Percentiles rank a stretch among this genome's conserved stretches.
These are phyloP conservation scores for Aureobasidium vineae DNA, from an alignment of 2,329 filamentous ascomycete genomes.

Conservation along the genomic window DNA sequence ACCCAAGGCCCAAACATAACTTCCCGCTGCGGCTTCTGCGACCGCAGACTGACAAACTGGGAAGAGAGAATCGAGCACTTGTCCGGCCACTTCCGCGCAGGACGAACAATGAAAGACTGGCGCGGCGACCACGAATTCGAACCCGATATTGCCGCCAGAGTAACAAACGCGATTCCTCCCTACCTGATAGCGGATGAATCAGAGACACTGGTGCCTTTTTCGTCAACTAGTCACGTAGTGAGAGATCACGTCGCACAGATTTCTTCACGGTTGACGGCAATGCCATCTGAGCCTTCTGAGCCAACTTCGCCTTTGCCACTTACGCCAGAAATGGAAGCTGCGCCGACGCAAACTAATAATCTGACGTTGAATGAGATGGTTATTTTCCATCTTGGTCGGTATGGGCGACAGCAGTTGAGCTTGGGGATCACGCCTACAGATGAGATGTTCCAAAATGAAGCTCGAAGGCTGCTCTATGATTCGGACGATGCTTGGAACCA, in stretches of 20 bases:
- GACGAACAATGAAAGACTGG: slow-evolving; percentile 55
- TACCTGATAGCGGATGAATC: slow-evolving; percentile 52
- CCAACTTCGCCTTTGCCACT: slow-evolving; percentile 16
- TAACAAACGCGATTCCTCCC: slow-evolving; percentile 53
- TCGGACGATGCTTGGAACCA: slow-evolving; percentile 52
- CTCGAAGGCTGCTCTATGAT: slow-evolving; percentile 49
- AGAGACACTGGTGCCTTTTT: slow-evolving; percentile 49
- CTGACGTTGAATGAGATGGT: slow-evolving; percentile 49
- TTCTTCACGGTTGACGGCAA: slow-evolving; percentile 4
- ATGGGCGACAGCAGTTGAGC: slow-evolving; percentile 43
- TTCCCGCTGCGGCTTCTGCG: slow-evolving; percentile 56
- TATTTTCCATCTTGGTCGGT: slow-evolving; percentile 48
- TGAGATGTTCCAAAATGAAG: slow-evolving; percentile 50
- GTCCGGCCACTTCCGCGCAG: slow-evolving; percentile 55
- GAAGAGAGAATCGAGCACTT: slow-evolving; percentile 54
- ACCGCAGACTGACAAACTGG: slow-evolving; percentile 50
- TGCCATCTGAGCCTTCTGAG: slow-evolving; percentile 6
- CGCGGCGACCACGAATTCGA: slow-evolving; percentile 55
- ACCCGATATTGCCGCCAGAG: slow-evolving; percentile 46
- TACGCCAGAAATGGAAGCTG: slow-evolving; percentile 10
- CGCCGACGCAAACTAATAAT: neutral
- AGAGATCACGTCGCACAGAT: slow-evolving; percentile 11
- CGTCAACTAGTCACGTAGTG: slow-evolving; percentile 35
- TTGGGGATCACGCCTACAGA: slow-evolving; percentile 47
- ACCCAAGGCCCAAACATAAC: slow-evolving; percentile 55